Percentiles rank a stretch among this genome's conserved stretches.
Evolutionary conservation across 331 rosid species (phyloP).

Genomic region (Pyrus hybrid): DNA sequence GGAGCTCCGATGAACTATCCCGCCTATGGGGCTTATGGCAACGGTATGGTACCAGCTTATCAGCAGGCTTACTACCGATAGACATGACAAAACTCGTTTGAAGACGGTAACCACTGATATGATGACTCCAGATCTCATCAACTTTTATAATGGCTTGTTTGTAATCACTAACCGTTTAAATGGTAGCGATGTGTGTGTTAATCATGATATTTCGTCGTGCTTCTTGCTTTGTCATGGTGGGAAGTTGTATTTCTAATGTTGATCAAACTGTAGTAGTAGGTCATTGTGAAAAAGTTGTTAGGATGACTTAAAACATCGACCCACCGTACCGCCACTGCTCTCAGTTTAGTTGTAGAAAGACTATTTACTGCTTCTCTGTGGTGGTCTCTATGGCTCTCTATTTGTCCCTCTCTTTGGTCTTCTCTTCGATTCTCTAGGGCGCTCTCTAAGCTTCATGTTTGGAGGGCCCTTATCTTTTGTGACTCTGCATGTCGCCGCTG

Average conservation of each 20-base stretch:
- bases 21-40: constrained; percentile 78
- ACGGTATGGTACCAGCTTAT: constrained; percentile 88
- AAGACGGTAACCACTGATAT: constrained; percentile 99
- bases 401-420: neutral
- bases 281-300: constrained; percentile 83
- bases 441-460: neutral
- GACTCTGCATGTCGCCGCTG: no score
- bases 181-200: constrained; percentile 98
- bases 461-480: neutral
- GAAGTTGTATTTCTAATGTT: constrained; percentile 88
- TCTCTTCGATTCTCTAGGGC: neutral
- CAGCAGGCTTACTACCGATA: constrained; percentile 99
- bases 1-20: constrained; percentile 84
- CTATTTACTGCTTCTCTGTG: constrained; percentile 24
- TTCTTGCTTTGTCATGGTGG: constrained; percentile 63
- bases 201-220: constrained; percentile 59
- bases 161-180: constrained; percentile 96
- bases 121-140: constrained; percentile 63
- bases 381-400: constrained; percentile 12
- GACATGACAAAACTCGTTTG: constrained; percentile 47
- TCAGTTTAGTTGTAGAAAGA: constrained; percentile 53
- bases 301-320: constrained; percentile 60
- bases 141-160: constrained; percentile 71
- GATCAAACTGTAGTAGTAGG: constrained; percentile 86
- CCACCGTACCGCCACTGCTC: constrained; percentile 34